Conservation (phyloP, 176 grass and related monocot species). For the Eremochloa ophiuroides region DNA sequence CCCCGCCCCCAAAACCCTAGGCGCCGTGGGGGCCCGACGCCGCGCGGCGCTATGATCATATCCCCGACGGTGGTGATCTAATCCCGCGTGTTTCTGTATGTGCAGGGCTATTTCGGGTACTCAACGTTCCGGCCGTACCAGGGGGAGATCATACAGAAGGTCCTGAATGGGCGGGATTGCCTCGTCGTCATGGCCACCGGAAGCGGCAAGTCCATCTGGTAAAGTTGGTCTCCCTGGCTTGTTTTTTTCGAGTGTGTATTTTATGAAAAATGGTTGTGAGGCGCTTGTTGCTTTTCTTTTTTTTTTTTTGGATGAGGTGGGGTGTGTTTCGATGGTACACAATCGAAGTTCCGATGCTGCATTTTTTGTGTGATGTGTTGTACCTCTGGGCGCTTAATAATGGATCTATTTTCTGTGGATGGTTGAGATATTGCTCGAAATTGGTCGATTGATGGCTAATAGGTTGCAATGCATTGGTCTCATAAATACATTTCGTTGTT, state of each 20-base stretch:
- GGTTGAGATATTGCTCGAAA: not conserved
- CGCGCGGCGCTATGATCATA: constrained; percentile 9
- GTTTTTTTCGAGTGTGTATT: not conserved
- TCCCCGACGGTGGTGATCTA: not conserved
- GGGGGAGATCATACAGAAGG: constrained; percentile 68
- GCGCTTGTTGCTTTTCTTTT: not conserved
- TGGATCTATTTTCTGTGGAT: not conserved
- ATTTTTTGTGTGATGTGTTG: not conserved
- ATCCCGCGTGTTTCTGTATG: not conserved
- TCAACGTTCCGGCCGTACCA: constrained; percentile 66
- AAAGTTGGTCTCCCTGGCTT: not conserved
- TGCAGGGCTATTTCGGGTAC: constrained; percentile 72
- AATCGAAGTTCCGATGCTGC: not conserved
- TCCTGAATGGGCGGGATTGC: constrained; percentile 68
- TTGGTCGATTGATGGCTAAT: no score
- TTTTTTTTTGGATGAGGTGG: no score
- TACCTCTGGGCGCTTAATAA: not conserved
- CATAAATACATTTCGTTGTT: not conserved
- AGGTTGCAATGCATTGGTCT: not conserved
- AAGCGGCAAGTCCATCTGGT: constrained; percentile 91
- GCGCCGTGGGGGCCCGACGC: not conserved
- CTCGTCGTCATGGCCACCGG: constrained; percentile 94
- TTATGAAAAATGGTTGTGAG: not conserved
- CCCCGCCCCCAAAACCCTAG: constrained; percentile 12
- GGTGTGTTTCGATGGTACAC: no score